Evolutionary conservation across 495 filamentous ascomycete genomes (phyloP), one percentile per base, ranked within the genome.

Genomic region (Penicillium cosmopolitanum): DNA sequence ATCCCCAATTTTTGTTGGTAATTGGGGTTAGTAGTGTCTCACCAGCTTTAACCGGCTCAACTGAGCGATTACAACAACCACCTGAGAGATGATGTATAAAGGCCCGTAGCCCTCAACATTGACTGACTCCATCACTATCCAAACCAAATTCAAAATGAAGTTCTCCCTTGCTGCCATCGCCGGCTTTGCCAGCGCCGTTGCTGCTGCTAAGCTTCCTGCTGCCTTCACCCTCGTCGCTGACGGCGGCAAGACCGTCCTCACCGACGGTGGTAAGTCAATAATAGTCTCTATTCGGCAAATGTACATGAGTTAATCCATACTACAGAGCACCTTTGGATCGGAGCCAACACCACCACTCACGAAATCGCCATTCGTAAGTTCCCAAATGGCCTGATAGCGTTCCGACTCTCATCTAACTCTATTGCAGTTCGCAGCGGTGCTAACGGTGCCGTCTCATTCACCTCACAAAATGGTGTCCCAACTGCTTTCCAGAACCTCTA

Each of bases 141-240:
- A 33, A 16, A 28, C 21, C 19, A 40, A 42, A 44, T 23, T 52
- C 50, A 68, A 48, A 63, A 73, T 75, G 72, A 75, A 73, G 55
- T 69, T 75, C 65, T 65, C 68, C 18, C 38, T 73, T 31, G 63
- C 68, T 51, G 50, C 70, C 18, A 38, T 70, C 53, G 60, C 67
- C 35, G 62, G 58, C 50, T 65, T 73, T 43, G 62, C 60, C 62
- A 60, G 65, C 54, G 66, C 70, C 50, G 50, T 66, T 52, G 47
- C 55, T 36, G 68, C 68, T 12, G 70, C 66, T 54, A 58, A 61
- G 34, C 68, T 75, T 35, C 72, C 72, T 38, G 25, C 62, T 51
- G 63, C 68, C 53, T 73, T 75, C 60, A 70, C 70, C 28, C 70
- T 74, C 23, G 70, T 73, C 50, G 70, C 66, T 43, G 66, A 73